Evolutionary conservation across 2,329 filamentous ascomycete species (phyloP), one percentile per base, ranked within the genome.

Genomic region (Stemphylium beticola): DNA sequence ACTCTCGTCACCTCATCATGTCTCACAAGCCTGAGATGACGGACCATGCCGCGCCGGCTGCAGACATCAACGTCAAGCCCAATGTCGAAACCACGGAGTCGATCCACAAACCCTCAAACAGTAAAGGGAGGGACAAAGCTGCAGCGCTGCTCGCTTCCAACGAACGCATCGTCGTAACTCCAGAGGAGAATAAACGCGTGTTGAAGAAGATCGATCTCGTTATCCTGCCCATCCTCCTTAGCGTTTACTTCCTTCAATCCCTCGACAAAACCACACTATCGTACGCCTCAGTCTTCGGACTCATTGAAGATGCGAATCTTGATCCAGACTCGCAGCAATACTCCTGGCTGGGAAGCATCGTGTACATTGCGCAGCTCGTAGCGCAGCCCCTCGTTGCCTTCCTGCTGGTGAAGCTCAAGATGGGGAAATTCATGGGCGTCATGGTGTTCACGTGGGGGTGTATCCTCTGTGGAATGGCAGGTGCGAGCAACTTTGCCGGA

Each of bases 261-360:
- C 76, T 87, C 5, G 86, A 88, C 74, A 88, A 88, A 69, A 81
- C 84, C 0, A 85, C 84, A 0, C 76, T 88, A 2, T 78, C 74
- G 2, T 88, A 87, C 62, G 84, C 84, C 2, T 86, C 85, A 0
- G 82, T 88, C 10, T 88, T 88, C 60, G 85, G 85, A 2, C 76
- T 89, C 10, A 81, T 85, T 29, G 76, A 85, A 46, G 83, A 87
- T 65, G 82, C 85, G 0, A 67, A 80, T 36, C 80, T 88, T 1
- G 74, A 80, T 8, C 84, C 84, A 14, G 61, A 70, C 11, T 69
- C 65, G 7, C 76, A 84, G 43, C 79, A 88, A 55, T 83, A 80
- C 66, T 80, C 77, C 31, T 83, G 81, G 81, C 71, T 81, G 0
- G 79, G 79, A 1, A 76, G 78, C 4, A 78, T 83, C 24, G 81